phyloP scores from a whole-genome alignment of 495 filamentous ascomycete species.

The Penicillium bovifimosum region DNA sequence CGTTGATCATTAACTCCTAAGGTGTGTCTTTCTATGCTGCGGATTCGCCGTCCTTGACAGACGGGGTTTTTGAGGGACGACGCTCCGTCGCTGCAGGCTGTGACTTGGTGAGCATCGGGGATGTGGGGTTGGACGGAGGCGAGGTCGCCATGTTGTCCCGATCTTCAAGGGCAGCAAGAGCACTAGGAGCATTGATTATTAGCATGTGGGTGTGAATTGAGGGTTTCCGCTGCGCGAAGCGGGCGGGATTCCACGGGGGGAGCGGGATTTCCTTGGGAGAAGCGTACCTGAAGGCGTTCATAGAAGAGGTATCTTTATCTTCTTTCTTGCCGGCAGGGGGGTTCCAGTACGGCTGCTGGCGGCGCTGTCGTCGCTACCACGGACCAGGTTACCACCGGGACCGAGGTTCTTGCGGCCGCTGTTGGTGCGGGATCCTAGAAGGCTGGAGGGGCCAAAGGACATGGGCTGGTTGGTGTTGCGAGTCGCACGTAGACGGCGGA shows the following conservation, averaged over 20 bases:
- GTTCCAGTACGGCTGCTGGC: conserved; percentile 84
- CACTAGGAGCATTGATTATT: conserved; percentile 35
- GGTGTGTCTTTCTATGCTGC: conserved; percentile 39
- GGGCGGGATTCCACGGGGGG: background rate
- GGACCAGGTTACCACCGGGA: conserved; percentile 61
- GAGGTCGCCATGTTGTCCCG: conserved; percentile 53
- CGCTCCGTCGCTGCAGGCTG: conserved; percentile 42
- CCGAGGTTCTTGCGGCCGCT: conserved; percentile 74
- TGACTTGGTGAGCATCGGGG: conserved; percentile 51
- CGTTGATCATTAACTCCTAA: conserved; percentile 44
- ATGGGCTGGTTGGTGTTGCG: conserved; percentile 55
- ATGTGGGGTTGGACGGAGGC: conserved; percentile 54
- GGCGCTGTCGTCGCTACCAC: conserved; percentile 71
- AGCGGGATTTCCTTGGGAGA: background rate
- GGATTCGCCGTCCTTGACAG: conserved; percentile 38
- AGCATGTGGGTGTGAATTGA: conserved; percentile 8
- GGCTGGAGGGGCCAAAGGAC: conserved; percentile 68
- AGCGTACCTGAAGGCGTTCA: conserved; percentile 84
- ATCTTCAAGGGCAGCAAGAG: conserved; percentile 53
- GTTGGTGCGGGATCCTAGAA: conserved; percentile 75
- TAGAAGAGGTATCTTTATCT: conserved; percentile 59
- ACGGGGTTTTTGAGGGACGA: conserved; percentile 46
- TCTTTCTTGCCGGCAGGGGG: conserved; percentile 68
- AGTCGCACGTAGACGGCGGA: conserved; percentile 67
- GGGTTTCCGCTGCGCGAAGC: background rate